Evolutionary conservation across 192 early-diverging fungal genomes (phyloP), one percentile per base, ranked within the genome.

Genomic region (Coemansia sp.): DNA sequence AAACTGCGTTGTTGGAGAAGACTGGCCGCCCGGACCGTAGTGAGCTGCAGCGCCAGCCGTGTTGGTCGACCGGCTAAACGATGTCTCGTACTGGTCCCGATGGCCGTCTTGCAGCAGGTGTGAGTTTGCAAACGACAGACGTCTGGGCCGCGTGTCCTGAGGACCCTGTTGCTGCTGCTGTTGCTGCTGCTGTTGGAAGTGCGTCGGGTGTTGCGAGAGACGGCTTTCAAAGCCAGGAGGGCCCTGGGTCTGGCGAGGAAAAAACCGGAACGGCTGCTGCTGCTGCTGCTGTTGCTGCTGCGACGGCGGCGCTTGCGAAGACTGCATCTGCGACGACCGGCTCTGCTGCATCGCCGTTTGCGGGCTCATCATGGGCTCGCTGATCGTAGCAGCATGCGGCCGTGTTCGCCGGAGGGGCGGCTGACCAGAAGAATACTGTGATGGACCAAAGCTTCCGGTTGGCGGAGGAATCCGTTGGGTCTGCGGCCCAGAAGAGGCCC

Each of bases 21-120:
- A 33, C 73, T 74, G 77, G 4, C 54, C 57, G 38, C 70, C 65
- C 16, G 60, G 38, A 57, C 29, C 11, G 7, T 45, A 45, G 52
- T 29, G 50, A 62, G 71, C 36, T 65, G 64, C 18, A 20, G 60
- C 42, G 14, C 67, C 73, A 8, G 71, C 51, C 0, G 30, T 58
- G n/a, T 71, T 73, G 0, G 79, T 82, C 12, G 79, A 82, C n/a
- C 79, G 66, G 52, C 73, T 72, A 56, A 73, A 76, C 38, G 79
- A 82, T 48, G 64, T 76, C 56, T 82, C 73, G 36, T 82, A 82
- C 48, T 82, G 74, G 20, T 82, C 78, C 30, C 76, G 70, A 16
- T 64, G 66, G 14, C 54, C n/a, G 20, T 80, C 73, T 1, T 54
- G 34, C 5, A 52, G 22, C 51, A 66, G 14, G n/a, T 69, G 62